Evolutionary conservation across 1,284 basidiomycete genomes (phyloP), one percentile per base, ranked within the genome.

Genomic region (Leccinum holopus): DNA sequence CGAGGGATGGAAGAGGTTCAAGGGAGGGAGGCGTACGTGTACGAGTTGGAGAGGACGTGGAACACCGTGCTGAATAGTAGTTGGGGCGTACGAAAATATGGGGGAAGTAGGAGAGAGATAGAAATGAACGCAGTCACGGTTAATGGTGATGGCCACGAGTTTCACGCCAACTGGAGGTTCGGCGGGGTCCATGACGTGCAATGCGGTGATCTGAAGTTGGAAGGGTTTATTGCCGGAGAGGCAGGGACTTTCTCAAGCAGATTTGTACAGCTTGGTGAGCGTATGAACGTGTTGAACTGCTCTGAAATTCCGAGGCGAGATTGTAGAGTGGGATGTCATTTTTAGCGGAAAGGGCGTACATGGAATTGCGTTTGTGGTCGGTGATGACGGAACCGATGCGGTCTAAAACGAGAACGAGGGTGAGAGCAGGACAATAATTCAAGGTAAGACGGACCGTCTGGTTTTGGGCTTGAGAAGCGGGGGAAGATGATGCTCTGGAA

Each of bases 271-370:
- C 66, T 87, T 89, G 14, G 86, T 80, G 12, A 91, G 72, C 0
- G 87, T 87, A 70, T 91, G 90, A 5, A 88, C 68, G 63, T 86
- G 86, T 61, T 88, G 85, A 25, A 91, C 77, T 51, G 82, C 72
- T 72, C 87, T 91, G 60, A 11, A 35, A 35, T 35, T 89, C 87
- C 18, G 82, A 79, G 55, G 76, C 79, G 7, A 87, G 80, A 65
- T 80, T 81, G 72, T 88, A 91, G 16, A 94, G 78, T 3, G 86
- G 85, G 63, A 95, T 88, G 41, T 82, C 79, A 70, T 87, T 89
- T 68, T 85, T 87, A 14, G 84, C 80, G 10, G 87, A 86, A 61
- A 94, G 79, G 1, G 91, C 84, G 73, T 95, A 95, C 67, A 95
- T 82, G 68, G 85, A 85, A 61, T 86, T 83, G 61, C 93, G 82